These are phyloP conservation scores for Immersiporthe knoxdaviesiana DNA, from an alignment of 2,329 filamentous ascomycete species.

Conservation along the genomic window DNA sequence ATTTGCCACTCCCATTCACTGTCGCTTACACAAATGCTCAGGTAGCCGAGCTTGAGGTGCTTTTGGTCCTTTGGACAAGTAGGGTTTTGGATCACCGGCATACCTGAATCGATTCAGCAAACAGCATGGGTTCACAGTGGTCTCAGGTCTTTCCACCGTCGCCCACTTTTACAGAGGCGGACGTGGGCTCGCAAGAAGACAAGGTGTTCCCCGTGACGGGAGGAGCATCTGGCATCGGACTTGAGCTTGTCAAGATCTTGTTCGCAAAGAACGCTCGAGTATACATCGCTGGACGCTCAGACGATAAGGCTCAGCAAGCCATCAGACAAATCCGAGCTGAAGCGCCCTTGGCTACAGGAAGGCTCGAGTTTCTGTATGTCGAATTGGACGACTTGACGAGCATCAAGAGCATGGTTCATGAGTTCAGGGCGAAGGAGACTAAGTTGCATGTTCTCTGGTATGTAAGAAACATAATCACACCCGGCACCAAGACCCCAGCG, in stretches of 20 bases:
- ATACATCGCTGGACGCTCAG: constrained; percentile 49
- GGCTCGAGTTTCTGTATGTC: constrained; percentile 39
- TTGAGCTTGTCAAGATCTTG: constrained; percentile 51
- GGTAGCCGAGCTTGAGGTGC: neutral
- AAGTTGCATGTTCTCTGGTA: constrained; percentile 41
- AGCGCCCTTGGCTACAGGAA: constrained; percentile 38
- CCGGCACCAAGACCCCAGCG: neutral
- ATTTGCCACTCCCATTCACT: too few relatives aligned
- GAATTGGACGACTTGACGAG: constrained; percentile 36
- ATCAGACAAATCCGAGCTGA: constrained; percentile 25
- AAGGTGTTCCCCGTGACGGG: constrained; percentile 46
- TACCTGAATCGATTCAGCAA: neutral
- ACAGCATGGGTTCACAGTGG: neutral
- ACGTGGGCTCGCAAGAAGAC: constrained; percentile 8
- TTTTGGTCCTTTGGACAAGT: neutral
- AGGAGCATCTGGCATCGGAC: constrained; percentile 40
- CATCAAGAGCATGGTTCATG: constrained; percentile 32
- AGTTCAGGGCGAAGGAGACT: constrained; percentile 31
- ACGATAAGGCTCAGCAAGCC: neutral
- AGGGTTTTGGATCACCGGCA: neutral
- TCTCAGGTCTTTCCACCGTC: constrained; percentile 14
- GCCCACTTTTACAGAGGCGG: constrained; percentile 17
- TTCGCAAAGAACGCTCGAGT: constrained; percentile 52
- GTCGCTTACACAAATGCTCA: neutral
- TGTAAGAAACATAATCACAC: neutral